Conservation (phyloP, 139 green algal genomes). For the Zygnema cylindricum region DNA sequence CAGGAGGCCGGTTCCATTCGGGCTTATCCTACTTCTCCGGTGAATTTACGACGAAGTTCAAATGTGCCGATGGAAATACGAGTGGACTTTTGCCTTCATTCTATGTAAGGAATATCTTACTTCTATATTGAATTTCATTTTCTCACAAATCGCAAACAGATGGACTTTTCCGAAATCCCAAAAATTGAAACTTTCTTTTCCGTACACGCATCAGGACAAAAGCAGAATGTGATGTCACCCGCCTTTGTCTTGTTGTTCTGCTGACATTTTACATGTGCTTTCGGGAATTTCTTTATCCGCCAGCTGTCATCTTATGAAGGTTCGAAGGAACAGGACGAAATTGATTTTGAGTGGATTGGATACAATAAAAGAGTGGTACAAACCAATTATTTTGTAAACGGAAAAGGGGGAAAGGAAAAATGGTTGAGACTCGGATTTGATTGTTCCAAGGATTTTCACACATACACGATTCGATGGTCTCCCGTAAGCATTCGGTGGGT, state of each 20-base stretch:
- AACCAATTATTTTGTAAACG: conserved; percentile 54
- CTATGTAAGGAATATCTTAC: conserved; percentile 40
- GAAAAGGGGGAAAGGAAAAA: conserved; percentile 8
- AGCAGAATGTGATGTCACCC: too few relatives aligned
- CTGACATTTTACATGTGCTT: not conserved
- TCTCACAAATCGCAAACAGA: not conserved
- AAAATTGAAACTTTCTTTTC: not conserved
- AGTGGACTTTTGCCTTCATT: conserved; percentile 29
- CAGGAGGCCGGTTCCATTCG: conserved; percentile 25
- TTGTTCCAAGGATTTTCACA: conserved; percentile 37
- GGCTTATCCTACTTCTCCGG: conserved; percentile 19
- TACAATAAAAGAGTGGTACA: conserved; percentile 31
- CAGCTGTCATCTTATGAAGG: conserved; percentile 40
- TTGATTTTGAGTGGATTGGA: conserved; percentile 54
- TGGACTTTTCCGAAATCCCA: not conserved
- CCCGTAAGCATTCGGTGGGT: not conserved
- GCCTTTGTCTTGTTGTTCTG: too few relatives aligned
- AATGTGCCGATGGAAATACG: conserved; percentile 36
- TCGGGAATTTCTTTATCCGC: not conserved
- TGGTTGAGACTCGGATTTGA: conserved; percentile 25
- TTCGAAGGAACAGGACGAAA: conserved; percentile 20
- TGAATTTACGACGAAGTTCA: conserved; percentile 27
- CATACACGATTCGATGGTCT: conserved; percentile 30
- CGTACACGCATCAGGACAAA: not conserved
- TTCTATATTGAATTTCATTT: not conserved